These are phyloP conservation scores for Pythium folliculosum DNA, from an alignment of 352 stramenopile species.

Conservation along the genomic window DNA sequence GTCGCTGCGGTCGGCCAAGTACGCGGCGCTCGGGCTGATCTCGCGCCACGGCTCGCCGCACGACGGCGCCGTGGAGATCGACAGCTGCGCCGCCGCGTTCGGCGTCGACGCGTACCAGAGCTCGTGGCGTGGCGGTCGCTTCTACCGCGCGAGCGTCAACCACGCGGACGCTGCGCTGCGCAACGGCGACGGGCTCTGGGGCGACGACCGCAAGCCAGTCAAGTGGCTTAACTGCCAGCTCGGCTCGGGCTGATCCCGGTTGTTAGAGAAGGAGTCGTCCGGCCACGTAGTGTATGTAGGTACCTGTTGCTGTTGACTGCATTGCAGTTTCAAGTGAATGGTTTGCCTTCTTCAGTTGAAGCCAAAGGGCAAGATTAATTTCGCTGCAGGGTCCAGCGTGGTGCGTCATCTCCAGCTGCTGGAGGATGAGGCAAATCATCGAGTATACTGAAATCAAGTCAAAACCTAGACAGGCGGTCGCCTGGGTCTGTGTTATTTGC, in stretches of 20 bases:
- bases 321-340: background rate
- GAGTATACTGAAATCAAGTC: constrained; percentile 3
- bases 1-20: constrained; percentile 4
- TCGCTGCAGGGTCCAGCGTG: background rate
- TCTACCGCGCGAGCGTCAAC: constrained; percentile 38
- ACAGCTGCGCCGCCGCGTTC: constrained; percentile 25
- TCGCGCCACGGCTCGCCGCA: constrained; percentile 15
- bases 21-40: constrained; percentile 7
- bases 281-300: background rate
- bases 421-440: no score
- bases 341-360: background rate
- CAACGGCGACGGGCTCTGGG: constrained; percentile 34
- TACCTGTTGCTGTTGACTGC: background rate
- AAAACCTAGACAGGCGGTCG: background rate
- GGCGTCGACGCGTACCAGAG: constrained; percentile 13
- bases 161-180: constrained; percentile 30
- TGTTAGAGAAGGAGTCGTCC: no score
- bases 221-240: constrained; percentile 44
- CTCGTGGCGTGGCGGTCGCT: constrained; percentile 15
- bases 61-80: constrained; percentile 36
- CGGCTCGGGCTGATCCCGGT: background rate
- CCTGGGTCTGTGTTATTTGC: constrained; percentile 12
- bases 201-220: constrained; percentile 34
- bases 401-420: background rate
- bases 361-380: background rate